Conservation (phyloP, 495 filamentous ascomycete species). For the Penicillium simplicissimum region DNA sequence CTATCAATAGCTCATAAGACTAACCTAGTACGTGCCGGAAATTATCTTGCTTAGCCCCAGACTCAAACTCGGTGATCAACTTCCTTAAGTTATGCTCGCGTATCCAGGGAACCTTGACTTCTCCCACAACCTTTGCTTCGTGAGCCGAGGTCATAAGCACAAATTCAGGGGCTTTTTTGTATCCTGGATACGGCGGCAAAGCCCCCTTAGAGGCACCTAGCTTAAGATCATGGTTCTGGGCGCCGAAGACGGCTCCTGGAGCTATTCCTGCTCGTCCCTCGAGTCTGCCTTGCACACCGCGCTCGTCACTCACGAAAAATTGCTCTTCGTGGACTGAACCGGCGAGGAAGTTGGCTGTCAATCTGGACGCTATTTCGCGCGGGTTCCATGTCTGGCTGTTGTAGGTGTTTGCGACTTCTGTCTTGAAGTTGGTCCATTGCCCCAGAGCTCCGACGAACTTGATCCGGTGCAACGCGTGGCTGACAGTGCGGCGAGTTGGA, state of each 20-base stretch:
- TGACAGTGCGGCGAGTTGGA: neutral
- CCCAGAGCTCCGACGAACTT: constrained; percentile 7
- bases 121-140: constrained; percentile 2
- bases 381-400: constrained; percentile 2
- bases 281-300: neutral
- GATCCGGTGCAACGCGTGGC: neutral
- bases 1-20: neutral
- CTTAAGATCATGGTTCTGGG: constrained; percentile 4
- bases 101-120: constrained; percentile 7
- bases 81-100: neutral
- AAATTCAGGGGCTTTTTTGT: constrained; percentile 3
- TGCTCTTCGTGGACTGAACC: constrained; percentile 4
- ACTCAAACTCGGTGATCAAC: neutral
- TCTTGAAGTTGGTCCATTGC: constrained; percentile 3
- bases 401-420: neutral
- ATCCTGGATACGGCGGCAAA: neutral
- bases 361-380: neutral
- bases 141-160: neutral
- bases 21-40: constrained; percentile 6
- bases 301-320: constrained; percentile 5
- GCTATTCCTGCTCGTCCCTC: constrained; percentile 2
- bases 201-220: constrained; percentile 1
- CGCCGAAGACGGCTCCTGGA: constrained; percentile 1
- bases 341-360: neutral
- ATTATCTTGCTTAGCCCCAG: neutral